Evolutionary conservation across 2,329 filamentous ascomycete species (phyloP), one percentile per base, ranked within the genome.

Genomic region (Dactylellina cionopaga): DNA sequence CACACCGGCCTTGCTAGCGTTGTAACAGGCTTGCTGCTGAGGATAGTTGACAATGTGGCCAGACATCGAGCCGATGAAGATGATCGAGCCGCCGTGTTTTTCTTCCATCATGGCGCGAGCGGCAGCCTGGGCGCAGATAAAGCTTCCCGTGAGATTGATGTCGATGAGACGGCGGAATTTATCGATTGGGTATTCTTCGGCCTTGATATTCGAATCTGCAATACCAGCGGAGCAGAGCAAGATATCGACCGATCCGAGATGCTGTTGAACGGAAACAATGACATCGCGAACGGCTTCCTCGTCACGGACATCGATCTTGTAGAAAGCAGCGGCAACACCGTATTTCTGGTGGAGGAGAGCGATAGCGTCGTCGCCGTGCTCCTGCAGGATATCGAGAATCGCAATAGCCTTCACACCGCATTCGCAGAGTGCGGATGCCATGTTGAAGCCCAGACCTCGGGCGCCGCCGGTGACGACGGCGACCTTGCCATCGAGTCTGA

Each of bases 11-110:
- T 93, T 93, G 81, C 89, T 91, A 27, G 90, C 90, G 78, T 93
- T 93, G 86, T 94, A 94, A 81, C 89, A 91, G 47, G 85, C 88
- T 82, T 93, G 90, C 83, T 92, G 89, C 82, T 93, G 90, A 5
- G 90, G 91, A 83, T 89, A 92, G 86, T 94, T 94, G 85, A 92
- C 91, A 75, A 94, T 88, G 82, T 88, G 87, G 75, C 90, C 91
- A 52, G 89, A 92, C 90, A 94, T 92, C 78, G 89, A 91, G 29
- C 89, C 90, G 58, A 92, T 87, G 74, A 92, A 86, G 78, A 93
- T 85, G 78, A 93, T 90, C 78, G 86, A 89, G 41, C 90, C 90
- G 10, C 88, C 87, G 81, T 88, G 88, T 78, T 85, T 84, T 63
- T 87, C 85, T n/a, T 84, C 83, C 81, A 92, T 92, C 89, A 92